phyloP scores from a whole-genome alignment of 106 monocot species.

The Dioscorea zingiberensis region DNA sequence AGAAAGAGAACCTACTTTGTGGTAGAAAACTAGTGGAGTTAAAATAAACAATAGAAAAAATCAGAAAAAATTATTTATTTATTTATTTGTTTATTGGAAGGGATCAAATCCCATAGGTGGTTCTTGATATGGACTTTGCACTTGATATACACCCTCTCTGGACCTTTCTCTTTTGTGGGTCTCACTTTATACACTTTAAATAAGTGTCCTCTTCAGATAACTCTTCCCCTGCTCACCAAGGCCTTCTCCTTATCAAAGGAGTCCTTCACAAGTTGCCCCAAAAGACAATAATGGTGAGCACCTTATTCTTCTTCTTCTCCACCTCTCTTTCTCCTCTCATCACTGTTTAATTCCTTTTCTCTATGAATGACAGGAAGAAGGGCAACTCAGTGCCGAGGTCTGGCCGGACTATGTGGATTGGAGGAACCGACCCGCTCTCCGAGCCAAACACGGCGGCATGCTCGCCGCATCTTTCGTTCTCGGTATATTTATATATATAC shows the following conservation, averaged over 20 bases:
- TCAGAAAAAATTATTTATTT: no score
- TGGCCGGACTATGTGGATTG: conserved; percentile 87
- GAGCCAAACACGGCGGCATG: conserved; percentile 72
- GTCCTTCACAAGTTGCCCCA: background rate
- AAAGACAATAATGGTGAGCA: background rate
- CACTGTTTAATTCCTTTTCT: background rate
- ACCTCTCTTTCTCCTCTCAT: background rate
- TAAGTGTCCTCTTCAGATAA: no score
- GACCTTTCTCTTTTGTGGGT: conserved; percentile 7
- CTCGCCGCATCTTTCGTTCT: conserved; percentile 71
- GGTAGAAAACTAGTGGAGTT: no score
- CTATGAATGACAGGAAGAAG: conserved; percentile 34
- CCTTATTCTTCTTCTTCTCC: background rate
- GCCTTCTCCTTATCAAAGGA: background rate
- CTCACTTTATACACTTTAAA: background rate
- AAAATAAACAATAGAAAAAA: no score
- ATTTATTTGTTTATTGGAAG: no score
- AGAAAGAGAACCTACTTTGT: no score
- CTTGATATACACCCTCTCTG: background rate
- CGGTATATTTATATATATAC: conserved; percentile 35
- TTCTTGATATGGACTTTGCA: background rate
- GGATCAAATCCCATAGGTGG: no score
- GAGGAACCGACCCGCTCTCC: conserved; percentile 65
- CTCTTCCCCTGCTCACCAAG: no score
- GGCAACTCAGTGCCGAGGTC: conserved; percentile 32